Evolutionary conservation across 331 rosid genomes (phyloP).

Genomic region (Malus hybrid): DNA sequence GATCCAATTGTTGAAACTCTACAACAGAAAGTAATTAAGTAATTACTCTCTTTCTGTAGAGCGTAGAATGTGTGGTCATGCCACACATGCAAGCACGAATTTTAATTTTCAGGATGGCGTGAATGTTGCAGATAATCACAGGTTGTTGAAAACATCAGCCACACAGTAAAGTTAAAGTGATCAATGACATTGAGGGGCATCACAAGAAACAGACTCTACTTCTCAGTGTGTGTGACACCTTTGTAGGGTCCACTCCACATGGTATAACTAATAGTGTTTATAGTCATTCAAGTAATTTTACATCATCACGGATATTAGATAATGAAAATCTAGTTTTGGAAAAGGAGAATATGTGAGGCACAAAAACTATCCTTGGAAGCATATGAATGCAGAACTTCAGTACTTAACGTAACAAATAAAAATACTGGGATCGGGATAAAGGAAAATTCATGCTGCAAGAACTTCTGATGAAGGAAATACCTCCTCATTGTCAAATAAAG

Average conservation of each 20-base stretch:
- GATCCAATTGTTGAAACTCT: background rate
- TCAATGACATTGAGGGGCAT: background rate
- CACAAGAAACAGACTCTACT: background rate
- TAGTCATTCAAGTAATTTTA: background rate
- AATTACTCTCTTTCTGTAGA: background rate
- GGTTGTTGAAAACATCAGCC: background rate
- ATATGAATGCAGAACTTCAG: background rate
- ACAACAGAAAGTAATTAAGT: background rate
- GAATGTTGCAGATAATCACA: background rate
- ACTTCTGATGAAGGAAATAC: conserved; percentile 32
- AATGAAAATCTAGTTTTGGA: background rate
- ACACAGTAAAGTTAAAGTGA: background rate
- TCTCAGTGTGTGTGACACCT: background rate
- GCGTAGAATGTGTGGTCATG: background rate
- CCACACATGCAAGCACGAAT: background rate
- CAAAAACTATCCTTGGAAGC: background rate
- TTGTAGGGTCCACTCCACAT: background rate
- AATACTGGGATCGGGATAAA: background rate
- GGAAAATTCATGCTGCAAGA: conserved; percentile 5
- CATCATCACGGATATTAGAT: background rate
- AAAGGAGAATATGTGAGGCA: background rate
- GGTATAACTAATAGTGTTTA: background rate
- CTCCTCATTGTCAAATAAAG: conserved; percentile 98
- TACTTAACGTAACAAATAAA: background rate
- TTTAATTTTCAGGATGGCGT: background rate